Evolutionary conservation across 495 filamentous ascomycete genomes (phyloP).

Genomic region (Astrothelium subdiscretum): DNA sequence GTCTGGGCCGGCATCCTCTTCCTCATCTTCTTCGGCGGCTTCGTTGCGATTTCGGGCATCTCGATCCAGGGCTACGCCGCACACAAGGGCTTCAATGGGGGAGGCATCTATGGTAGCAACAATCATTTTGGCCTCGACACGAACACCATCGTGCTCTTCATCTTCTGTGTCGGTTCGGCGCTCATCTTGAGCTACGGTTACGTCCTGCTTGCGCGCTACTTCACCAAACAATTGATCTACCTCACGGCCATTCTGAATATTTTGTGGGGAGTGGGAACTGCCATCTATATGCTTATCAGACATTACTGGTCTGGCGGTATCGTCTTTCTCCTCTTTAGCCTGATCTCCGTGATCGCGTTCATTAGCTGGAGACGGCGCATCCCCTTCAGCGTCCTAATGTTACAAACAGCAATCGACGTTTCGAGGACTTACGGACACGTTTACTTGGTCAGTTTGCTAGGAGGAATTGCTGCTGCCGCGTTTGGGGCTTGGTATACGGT

Average conservation of each 20-base stretch:
- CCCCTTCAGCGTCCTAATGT: conserved; percentile 80
- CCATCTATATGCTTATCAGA: conserved; percentile 52
- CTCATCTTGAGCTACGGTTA: conserved; percentile 65
- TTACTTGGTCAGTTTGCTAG: conserved; percentile 71
- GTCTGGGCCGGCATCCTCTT: conserved; percentile 77
- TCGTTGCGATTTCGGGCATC: conserved; percentile 63
- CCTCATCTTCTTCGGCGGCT: conserved; percentile 61
- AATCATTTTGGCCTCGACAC: conserved; percentile 62
- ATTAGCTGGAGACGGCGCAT: conserved; percentile 78
- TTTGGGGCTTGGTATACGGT: conserved; percentile 56
- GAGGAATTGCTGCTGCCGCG: conserved; percentile 59
- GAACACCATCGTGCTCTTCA: conserved; percentile 77
- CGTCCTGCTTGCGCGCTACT: conserved; percentile 62
- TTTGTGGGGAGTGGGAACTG: conserved; percentile 54
- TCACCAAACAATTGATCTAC: conserved; percentile 88
- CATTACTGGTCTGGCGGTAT: conserved; percentile 74
- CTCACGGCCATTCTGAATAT: conserved; percentile 63
- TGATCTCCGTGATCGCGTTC: conserved; percentile 71
- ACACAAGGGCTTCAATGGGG: conserved; percentile 55
- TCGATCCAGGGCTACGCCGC: conserved; percentile 63
- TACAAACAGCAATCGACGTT: conserved; percentile 78
- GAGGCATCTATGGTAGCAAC: conserved; percentile 56
- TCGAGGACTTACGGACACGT: conserved; percentile 73
- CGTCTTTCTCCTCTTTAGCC: conserved; percentile 69
- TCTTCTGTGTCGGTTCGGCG: conserved; percentile 60